These are phyloP conservation scores for Atractiella rhizophila DNA, from an alignment of 768 basidiomycete genomes.

Conservation along the genomic window DNA sequence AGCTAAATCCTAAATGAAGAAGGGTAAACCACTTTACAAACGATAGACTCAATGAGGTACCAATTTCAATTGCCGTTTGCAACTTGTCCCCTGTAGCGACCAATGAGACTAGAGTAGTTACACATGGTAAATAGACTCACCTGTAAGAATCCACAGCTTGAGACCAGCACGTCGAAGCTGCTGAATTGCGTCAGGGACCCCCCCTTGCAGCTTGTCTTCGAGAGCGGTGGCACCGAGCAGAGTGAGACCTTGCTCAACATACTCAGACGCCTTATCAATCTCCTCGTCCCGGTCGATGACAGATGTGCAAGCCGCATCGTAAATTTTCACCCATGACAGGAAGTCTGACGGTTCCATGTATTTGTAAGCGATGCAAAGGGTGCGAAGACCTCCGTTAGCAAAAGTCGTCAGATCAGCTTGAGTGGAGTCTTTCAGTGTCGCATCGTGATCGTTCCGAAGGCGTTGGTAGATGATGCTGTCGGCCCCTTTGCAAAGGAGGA, in stretches of 20 bases:
- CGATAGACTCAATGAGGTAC: too few species aligned
- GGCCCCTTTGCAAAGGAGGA: constrained; percentile 89
- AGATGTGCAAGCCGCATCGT: constrained; percentile 56
- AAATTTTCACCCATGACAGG: constrained; percentile 45
- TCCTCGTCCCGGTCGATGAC: constrained; percentile 65
- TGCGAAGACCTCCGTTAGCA: constrained; percentile 75
- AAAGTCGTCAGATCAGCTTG: constrained; percentile 71
- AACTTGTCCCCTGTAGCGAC: constrained; percentile 54
- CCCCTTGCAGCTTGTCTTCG: constrained; percentile 90
- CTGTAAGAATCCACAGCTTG: constrained; percentile 93
- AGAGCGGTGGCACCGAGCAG: constrained; percentile 85
- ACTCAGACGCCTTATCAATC: constrained; percentile 61
- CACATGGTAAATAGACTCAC: constrained; percentile 22
- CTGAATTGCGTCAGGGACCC: constrained; percentile 88
- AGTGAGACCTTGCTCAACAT: constrained; percentile 53
- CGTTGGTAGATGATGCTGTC: constrained; percentile 83
- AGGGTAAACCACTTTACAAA: too few species aligned
- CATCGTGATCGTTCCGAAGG: constrained; percentile 49
- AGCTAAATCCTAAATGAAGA: too few species aligned
- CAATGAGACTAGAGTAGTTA: not conserved
- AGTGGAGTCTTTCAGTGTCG: constrained; percentile 46
- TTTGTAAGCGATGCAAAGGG: constrained; percentile 65
- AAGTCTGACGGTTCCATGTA: constrained; percentile 64
- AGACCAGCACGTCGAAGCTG: constrained; percentile 75
- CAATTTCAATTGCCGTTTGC: constrained; percentile 95